Conservation (phyloP, 2,329 filamentous ascomycete genomes). For the Ophiostoma sp. region DNA sequence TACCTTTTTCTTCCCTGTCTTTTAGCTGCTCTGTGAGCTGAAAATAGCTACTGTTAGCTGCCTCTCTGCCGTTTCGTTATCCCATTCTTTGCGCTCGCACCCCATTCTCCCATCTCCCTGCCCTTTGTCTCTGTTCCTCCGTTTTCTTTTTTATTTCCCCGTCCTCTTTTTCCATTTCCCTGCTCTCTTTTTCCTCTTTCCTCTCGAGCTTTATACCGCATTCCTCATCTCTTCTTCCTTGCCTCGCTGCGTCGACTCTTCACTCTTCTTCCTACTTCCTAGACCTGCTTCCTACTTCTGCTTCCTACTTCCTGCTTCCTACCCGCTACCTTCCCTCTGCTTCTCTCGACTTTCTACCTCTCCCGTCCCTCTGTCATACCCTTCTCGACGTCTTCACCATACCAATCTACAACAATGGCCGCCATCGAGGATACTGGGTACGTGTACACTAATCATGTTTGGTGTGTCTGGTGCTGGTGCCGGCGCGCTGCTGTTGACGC, state of each 20-base stretch:
- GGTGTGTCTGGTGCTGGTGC: neutral
- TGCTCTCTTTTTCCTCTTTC: conserved; percentile 9
- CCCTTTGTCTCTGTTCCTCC: neutral
- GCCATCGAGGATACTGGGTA: conserved; percentile 14
- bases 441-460: neutral
- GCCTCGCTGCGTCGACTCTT: conserved; percentile 14
- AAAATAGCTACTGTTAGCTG: neutral
- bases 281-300: neutral
- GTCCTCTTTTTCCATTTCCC: conserved; percentile 1
- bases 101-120: neutral
- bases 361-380: neutral
- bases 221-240: conserved; percentile 7
- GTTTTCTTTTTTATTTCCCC: conserved; percentile 6
- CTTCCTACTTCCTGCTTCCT: neutral
- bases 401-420: conserved; percentile 11
- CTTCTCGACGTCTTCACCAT: neutral
- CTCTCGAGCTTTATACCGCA: conserved; percentile 10
- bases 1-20: neutral
- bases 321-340: neutral
- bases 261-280: neutral
- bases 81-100: conserved; percentile 4
- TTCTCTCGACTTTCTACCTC: neutral
- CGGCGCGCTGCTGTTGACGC: neutral
- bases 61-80: neutral
- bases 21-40: conserved; percentile 6